Percentiles rank a stretch among this genome's conserved stretches.
Conservation (phyloP, 768 basidiomycete genomes). For the Cystobasidium onofrii region DNA sequence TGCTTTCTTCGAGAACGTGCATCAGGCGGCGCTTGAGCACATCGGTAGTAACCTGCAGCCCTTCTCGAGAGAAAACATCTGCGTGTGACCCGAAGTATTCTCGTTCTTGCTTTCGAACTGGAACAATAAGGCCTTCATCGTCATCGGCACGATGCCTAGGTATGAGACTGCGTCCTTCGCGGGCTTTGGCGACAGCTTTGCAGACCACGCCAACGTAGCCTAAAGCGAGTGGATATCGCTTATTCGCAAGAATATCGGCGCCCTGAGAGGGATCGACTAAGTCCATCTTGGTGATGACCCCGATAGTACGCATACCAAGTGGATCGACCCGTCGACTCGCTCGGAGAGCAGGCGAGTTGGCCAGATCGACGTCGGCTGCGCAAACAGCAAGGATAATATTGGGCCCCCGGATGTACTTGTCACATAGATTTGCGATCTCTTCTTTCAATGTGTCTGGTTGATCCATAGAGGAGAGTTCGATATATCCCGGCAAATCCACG, state of each 20-base stretch:
- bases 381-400: slow-evolving; percentile 99
- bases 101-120: slow-evolving; percentile 52
- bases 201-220: slow-evolving; percentile 96
- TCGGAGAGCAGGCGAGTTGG: slow-evolving; percentile 89
- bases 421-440: slow-evolving; percentile 79
- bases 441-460: slow-evolving; percentile 91
- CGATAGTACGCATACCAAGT: slow-evolving; percentile 86
- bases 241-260: slow-evolving; percentile 68
- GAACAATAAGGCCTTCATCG: slow-evolving; percentile 46
- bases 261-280: slow-evolving; percentile 79
- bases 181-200: slow-evolving; percentile 52
- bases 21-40: slow-evolving; percentile 82
- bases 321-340: slow-evolving; percentile 92
- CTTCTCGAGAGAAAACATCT: slow-evolving; percentile 37
- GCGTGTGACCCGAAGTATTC: slow-evolving; percentile 49
- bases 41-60: slow-evolving; percentile 78
- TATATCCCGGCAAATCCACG: slow-evolving; percentile 94
- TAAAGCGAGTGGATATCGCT: slow-evolving; percentile 90
- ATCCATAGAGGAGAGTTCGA: slow-evolving; percentile 88
- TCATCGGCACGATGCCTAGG: slow-evolving; percentile 27
- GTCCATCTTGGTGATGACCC: slow-evolving; percentile 99
- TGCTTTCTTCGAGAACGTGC: slow-evolving; percentile 95
- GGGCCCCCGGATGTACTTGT: slow-evolving; percentile 97
- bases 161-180: slow-evolving; percentile 14
- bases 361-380: slow-evolving; percentile 95